Conservation (phyloP, 83 land plant species). For the Thuja plicata region DNA sequence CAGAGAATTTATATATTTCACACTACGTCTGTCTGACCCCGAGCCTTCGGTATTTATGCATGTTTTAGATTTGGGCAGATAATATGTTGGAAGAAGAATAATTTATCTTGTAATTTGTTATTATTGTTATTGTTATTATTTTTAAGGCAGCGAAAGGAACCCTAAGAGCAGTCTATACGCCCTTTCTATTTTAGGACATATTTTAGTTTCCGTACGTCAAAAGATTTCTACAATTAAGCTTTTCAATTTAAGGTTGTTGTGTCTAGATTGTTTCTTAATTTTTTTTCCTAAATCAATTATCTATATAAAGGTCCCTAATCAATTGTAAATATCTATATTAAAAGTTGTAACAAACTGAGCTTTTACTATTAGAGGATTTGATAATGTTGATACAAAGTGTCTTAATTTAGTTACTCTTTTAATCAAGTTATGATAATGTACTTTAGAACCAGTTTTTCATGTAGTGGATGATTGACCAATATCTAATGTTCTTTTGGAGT, state of each 20-base stretch:
- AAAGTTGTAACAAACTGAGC: too few relatives aligned
- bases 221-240: not conserved
- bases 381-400: too few relatives aligned
- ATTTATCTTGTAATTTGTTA: not conserved
- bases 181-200: not conserved
- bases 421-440: too few relatives aligned
- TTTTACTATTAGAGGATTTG: too few relatives aligned
- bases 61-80: not conserved
- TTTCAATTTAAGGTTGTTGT: not conserved
- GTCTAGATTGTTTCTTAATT: too few relatives aligned
- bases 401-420: too few relatives aligned
- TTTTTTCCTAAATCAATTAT: too few relatives aligned
- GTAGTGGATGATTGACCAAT: too few relatives aligned
- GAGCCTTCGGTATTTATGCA: not conserved
- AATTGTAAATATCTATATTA: too few relatives aligned
- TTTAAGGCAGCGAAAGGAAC: not conserved
- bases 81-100: not conserved
- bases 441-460: too few relatives aligned
- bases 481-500: too few relatives aligned
- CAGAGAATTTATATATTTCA: not conserved
- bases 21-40: not conserved
- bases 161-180: not conserved
- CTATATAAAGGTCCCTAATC: too few relatives aligned
- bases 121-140: not conserved
- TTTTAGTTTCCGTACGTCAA: not conserved